Conservation (phyloP, 2,329 filamentous ascomycete species). For the Tolypocladium album region DNA sequence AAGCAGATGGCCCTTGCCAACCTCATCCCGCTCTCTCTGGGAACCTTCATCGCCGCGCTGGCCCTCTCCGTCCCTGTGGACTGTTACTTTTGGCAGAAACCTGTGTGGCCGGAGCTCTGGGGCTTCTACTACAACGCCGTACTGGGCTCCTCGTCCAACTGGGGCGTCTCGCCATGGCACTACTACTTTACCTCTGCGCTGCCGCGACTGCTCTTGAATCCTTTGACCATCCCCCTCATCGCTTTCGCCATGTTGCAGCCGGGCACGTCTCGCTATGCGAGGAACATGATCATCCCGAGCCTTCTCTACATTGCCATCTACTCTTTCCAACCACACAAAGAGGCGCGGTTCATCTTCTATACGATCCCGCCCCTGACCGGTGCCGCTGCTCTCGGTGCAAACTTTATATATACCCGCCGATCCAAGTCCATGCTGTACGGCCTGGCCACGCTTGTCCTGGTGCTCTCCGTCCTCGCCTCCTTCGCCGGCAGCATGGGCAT, state of each 20-base stretch:
- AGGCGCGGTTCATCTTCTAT: slow-evolving; percentile 92
- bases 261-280: slow-evolving; percentile 29
- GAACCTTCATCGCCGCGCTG: slow-evolving; percentile 57
- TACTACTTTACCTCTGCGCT: slow-evolving; percentile 79
- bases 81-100: slow-evolving; percentile 86
- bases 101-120: slow-evolving; percentile 80
- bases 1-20: slow-evolving; percentile 39
- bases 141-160: slow-evolving; percentile 69
- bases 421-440: slow-evolving; percentile 47
- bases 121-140: slow-evolving; percentile 90
- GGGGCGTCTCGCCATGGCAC: slow-evolving; percentile 78
- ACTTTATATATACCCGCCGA: slow-evolving; percentile 57
- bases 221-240: slow-evolving; percentile 48
- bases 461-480: slow-evolving; percentile 48
- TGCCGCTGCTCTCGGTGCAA: slow-evolving; percentile 62
- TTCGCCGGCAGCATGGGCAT: slow-evolving; percentile 53
- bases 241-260: slow-evolving; percentile 39
- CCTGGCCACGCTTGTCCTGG: slow-evolving; percentile 42
- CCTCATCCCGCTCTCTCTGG: slow-evolving; percentile 55
- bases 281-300: slow-evolving; percentile 50
- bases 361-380: slow-evolving; percentile 71
- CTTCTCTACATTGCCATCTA: slow-evolving; percentile 69
- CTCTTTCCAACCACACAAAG: slow-evolving; percentile 87
- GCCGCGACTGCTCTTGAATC: slow-evolving; percentile 77
- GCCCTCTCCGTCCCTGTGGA: slow-evolving; percentile 64